Base-by-base conservation (phyloP, 176 grass and related monocot species). In the Coix lacrymajobi region DNA sequence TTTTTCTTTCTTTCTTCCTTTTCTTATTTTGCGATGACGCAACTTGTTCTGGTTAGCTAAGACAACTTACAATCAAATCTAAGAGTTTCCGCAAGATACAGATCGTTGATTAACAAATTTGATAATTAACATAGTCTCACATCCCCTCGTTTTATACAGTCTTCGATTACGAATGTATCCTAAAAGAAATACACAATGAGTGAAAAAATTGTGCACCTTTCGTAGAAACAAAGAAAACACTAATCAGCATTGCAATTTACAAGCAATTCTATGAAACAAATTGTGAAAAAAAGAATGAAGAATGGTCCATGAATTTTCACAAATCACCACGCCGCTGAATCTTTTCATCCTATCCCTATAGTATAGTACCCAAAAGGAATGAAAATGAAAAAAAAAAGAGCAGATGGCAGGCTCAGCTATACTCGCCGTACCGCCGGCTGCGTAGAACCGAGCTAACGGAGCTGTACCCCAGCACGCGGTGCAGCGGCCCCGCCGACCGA, bases 401-500 rank as follows among this genome's bases (percentile, higher is more conserved):
- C 41, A 33, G 10, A 56, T 11, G 6, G 6, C 29, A 32, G 28
- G 51, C 2, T 90, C 73, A 89, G n/a, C 20, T 45, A 28, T 81
- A 8, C 22, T 85, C 64, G 33, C 46, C 73, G 79, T 90, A 83
- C 46, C 88, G 88, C 61, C 84, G 84, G 84, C 88, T 90, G 38
- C 74, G 84, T 0, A 87, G 68, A 33, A 90, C 68, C 1, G 88
- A 86, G 48, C 84, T 86, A 31, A 86, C 84, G 12, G 88, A 83
- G 79, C 84, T 86, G 79, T 90, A 90, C 14, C 88, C 84, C n/a
- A 90, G 84, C 68, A 83, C 32, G 39, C 68, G 84, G 74, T 90
- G 84, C 14, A 90, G 84, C 48, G 75, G 79, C 19, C 84, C 79
- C 22, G 61, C 57, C 74, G 39, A 24, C 79, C 79, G 30, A 24